A percentile compares a stretch with the other conserved stretches of the same genome.
Evolutionary conservation across 257 asterid genomes (phyloP).

Genomic region (Orobanche coerulescens): DNA sequence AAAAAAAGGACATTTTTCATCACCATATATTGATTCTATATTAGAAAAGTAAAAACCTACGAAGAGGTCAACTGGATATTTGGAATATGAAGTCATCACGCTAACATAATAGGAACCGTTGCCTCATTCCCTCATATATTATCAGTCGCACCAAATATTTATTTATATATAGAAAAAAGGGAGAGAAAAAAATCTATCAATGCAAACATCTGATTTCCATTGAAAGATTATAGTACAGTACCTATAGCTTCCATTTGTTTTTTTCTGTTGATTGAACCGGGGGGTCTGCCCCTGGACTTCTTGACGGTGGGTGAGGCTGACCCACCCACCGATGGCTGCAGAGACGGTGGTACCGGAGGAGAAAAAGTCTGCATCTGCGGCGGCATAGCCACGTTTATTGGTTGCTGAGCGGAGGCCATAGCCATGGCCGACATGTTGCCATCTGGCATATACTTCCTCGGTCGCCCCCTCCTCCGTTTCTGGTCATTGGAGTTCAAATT

Average conservation of each 20-base stretch:
- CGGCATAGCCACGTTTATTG: conserved; percentile 15
- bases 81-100: conserved; percentile 12
- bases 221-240: conserved; percentile 13
- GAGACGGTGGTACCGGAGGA: conserved; percentile 22
- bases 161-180: too few species aligned
- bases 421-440: conserved; percentile 30
- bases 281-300: conserved; percentile 52
- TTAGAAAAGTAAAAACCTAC: neutral
- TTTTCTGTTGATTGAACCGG: conserved; percentile 42
- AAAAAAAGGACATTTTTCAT: conserved; percentile 5
- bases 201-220: conserved; percentile 19
- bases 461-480: conserved; percentile 49
- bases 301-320: conserved; percentile 31
- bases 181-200: conserved; percentile 2
- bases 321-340: conserved; percentile 25
- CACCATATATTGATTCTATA: conserved; percentile 18
- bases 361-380: conserved; percentile 28
- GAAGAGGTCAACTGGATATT: neutral
- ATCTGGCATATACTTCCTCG: conserved; percentile 44
- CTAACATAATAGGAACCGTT: neutral
- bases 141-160: neutral
- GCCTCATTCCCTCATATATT: conserved; percentile 3
- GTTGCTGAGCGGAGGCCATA: conserved; percentile 20
- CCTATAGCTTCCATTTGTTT: conserved; percentile 35
- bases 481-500: conserved; percentile 32